A percentile compares a stretch with the other conserved stretches of the same genome.
Conservation (phyloP, 371 early-diverging fungal species). For the Vairimorpha ceranae region DNA sequence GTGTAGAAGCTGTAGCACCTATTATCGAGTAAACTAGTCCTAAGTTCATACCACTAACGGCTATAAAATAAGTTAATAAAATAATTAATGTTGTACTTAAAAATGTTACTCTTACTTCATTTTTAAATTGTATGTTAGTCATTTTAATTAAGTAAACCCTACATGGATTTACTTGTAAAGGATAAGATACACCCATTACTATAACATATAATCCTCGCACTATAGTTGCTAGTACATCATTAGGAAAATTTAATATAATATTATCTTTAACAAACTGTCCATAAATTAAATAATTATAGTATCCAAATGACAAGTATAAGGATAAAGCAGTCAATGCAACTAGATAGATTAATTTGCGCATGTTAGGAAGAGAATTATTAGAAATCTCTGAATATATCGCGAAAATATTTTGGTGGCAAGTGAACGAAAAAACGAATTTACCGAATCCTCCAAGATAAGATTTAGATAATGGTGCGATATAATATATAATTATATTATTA, state of each 20-base stretch:
- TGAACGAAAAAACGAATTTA: slow-evolving; percentile 96
- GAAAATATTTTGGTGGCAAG: slow-evolving; percentile 79
- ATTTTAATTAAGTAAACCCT: slow-evolving; percentile 81
- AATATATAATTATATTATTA: slow-evolving; percentile 54
- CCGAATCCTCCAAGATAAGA: slow-evolving; percentile 75
- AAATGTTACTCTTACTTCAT: slow-evolving; percentile 17
- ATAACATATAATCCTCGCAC: slow-evolving; percentile 79
- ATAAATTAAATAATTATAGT: slow-evolving; percentile 85
- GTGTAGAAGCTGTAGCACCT: slow-evolving; percentile 91
- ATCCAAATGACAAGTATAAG: slow-evolving; percentile 78
- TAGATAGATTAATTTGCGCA: slow-evolving; percentile 46
- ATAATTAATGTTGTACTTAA: slow-evolving; percentile 52
- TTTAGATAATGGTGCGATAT: slow-evolving; percentile 61
- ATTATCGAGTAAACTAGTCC: slow-evolving; percentile 76
- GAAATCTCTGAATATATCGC: slow-evolving; percentile 53
- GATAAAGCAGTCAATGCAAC: slow-evolving; percentile 71
- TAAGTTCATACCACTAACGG: slow-evolving; percentile 53
- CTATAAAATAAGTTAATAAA: slow-evolving; percentile 38
- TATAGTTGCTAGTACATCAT: slow-evolving; percentile 59
- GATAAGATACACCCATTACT: slow-evolving; percentile 82
- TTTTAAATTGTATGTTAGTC: slow-evolving; percentile 15
- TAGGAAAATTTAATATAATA: slow-evolving; percentile 66
- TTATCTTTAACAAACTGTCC: slow-evolving; percentile 76
- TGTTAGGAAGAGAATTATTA: slow-evolving; percentile 46
- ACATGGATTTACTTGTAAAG: slow-evolving; percentile 88